Evolutionary conservation across 73 alveolate species (phyloP).

Genomic region (Halteria grandinella): DNA sequence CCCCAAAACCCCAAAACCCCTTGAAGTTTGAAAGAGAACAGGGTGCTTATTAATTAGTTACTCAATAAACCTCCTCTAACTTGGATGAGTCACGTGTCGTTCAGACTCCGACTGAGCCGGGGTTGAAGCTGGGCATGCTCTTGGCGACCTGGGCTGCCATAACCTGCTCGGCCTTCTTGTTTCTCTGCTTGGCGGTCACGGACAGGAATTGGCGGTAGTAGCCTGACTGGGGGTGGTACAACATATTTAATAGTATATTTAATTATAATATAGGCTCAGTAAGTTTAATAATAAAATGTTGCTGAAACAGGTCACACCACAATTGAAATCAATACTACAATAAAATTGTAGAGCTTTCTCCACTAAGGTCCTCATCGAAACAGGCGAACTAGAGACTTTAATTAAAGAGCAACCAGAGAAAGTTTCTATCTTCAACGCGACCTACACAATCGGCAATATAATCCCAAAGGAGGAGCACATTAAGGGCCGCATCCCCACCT

Average conservation of each 20-base stretch:
- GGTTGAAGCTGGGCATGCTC: conserved; percentile 49
- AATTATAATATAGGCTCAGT: not conserved
- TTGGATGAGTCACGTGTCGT: no score
- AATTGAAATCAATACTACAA: not conserved
- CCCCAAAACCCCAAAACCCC: no score
- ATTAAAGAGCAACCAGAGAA: not conserved
- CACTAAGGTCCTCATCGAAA: not conserved
- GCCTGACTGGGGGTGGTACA: conserved; percentile 50
- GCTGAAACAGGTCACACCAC: not conserved
- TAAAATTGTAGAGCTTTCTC: not conserved
- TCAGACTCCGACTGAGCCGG: conserved; percentile 47
- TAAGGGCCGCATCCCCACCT: not conserved
- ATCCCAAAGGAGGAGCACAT: conserved; percentile 27
- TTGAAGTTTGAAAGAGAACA: no score
- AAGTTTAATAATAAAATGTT: not conserved
- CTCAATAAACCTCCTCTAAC: no score
- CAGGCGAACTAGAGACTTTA: conserved; percentile 5
- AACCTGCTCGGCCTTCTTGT: conserved; percentile 15
- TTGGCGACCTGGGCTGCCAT: not conserved
- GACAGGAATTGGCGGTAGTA: conserved; percentile 47
- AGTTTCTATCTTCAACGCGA: conserved; percentile 33
- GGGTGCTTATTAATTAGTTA: no score
- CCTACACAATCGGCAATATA: not conserved
- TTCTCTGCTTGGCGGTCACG: conserved; percentile 7
- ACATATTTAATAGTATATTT: conserved; percentile 35